Evolutionary conservation across 129 eudicot genomes (phyloP).

Genomic region (Scalesia atractyloides): DNA sequence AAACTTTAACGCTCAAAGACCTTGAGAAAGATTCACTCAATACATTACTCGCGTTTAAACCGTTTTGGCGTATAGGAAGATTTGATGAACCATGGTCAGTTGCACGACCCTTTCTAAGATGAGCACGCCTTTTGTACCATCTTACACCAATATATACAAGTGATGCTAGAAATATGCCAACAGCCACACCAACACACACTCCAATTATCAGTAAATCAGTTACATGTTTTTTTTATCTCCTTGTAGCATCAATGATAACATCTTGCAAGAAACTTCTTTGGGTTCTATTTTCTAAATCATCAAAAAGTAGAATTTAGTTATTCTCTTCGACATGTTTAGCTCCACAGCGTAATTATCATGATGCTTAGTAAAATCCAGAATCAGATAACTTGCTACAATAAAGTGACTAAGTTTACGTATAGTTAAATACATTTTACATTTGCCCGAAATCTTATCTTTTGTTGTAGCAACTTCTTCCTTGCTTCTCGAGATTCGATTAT

Average conservation of each 20-base stretch:
- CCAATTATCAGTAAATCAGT: slow-evolving; percentile 71
- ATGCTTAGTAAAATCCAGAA: background rate
- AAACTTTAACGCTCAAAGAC: slow-evolving; percentile 45
- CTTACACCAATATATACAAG: slow-evolving; percentile 51
- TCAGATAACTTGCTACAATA: background rate
- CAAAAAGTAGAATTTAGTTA: slow-evolving; percentile 3
- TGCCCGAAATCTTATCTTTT: too few species aligned
- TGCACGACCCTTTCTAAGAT: slow-evolving; percentile 35
- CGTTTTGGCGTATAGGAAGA: slow-evolving; percentile 76
- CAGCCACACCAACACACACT: slow-evolving; percentile 74
- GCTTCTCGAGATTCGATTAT: background rate
- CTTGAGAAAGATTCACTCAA: slow-evolving; percentile 65
- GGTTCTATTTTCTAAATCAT: slow-evolving; percentile 24
- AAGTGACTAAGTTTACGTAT: background rate
- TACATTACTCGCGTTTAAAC: slow-evolving; percentile 51
- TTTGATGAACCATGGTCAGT: slow-evolving; percentile 43
- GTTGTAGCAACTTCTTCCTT: slow-evolving; percentile 6
- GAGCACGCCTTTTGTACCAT: slow-evolving; percentile 71
- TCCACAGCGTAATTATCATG: background rate
- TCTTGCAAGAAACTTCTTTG: slow-evolving; percentile 43
- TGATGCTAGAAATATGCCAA: slow-evolving; percentile 65
- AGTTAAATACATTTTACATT: background rate
- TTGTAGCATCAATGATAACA: slow-evolving; percentile 48
- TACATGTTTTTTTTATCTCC: slow-evolving; percentile 59
- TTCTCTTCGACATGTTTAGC: background rate